These are phyloP conservation scores for Tricholoma terreum DNA, from an alignment of 768 basidiomycete genomes.

Conservation along the genomic window DNA sequence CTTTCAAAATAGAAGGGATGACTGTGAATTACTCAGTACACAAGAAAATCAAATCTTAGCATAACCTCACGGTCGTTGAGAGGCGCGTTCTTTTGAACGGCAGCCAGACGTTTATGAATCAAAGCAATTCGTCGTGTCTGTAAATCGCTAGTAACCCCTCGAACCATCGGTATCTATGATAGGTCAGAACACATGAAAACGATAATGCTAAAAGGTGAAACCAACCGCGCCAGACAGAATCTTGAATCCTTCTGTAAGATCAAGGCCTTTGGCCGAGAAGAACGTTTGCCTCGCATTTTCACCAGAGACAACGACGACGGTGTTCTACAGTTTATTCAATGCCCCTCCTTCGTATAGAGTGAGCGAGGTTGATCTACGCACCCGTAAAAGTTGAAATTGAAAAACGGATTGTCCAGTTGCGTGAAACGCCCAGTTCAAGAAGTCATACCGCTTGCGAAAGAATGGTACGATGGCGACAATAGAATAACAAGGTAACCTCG, in stretches of 20 bases:
- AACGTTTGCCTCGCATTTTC: slow-evolving; percentile 67
- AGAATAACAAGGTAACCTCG: slow-evolving; percentile 54
- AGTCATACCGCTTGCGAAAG: slow-evolving; percentile 68
- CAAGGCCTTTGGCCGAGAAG: slow-evolving; percentile 66
- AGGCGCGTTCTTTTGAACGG: slow-evolving; percentile 59
- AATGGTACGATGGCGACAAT: slow-evolving; percentile 62
- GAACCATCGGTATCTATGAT: slow-evolving; percentile 68
- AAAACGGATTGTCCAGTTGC: slow-evolving; percentile 64
- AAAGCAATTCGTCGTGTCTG: slow-evolving; percentile 56
- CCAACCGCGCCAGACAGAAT: slow-evolving; percentile 75
- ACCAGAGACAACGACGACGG: slow-evolving; percentile 74
- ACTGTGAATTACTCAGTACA: slow-evolving; percentile 38
- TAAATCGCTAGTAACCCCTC: slow-evolving; percentile 70
- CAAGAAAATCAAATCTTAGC: slow-evolving; percentile 9
- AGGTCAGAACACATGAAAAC: slow-evolving; percentile 14
- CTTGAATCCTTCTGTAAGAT: slow-evolving; percentile 77
- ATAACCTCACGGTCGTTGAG: slow-evolving; percentile 52
- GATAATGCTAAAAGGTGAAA: slow-evolving; percentile 13
- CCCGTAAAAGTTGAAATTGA: slow-evolving; percentile 66
- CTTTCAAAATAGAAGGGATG: slow-evolving; percentile 61
- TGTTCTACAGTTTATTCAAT: slow-evolving; percentile 46
- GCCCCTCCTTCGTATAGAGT: slow-evolving; percentile 5
- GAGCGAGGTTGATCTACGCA: slow-evolving; percentile 32
- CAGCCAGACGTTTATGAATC: slow-evolving; percentile 70
- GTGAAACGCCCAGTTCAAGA: slow-evolving; percentile 69